Base-by-base conservation (phyloP, 805 yeast genomes). In the Starmerella roubikii region DNA sequence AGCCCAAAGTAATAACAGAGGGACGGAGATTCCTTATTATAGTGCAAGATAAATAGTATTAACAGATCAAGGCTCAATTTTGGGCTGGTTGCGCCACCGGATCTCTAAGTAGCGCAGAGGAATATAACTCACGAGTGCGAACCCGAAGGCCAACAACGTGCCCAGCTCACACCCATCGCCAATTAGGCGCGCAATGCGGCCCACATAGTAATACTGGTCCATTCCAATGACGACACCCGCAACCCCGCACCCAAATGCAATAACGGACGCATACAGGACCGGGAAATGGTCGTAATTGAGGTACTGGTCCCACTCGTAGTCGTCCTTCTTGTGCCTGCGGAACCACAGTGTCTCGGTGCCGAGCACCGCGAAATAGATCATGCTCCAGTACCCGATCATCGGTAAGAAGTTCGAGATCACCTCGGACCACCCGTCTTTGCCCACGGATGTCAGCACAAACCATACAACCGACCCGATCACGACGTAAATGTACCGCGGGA, bases 371-470 rank as follows among this genome's bases (percentile, higher is more conserved):
- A 77, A 72, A 56, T 83, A 84, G 61, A 83, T 80, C 41, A 86
- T 72, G 40, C 81, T 72, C 94, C 94, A 83, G 60, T 83, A 83
- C 2, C 93, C 93, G 42, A 83, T 71, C 94, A 83, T 83, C 9
- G 94, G 94, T 51, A 83, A 62, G 59, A 83, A 83, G 52, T 83
- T 83, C 10, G 83, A 74, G 48, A 83, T 62, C 43, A 84, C 81
- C 3, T 73, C 66, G 40, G 82, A 66, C 54, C 84, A 78, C 49
- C 76, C 75, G 54, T 77, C 62, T 50, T 78, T 68, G 10, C 94
- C 94, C 18, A 71, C 86, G 42, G 82, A 60, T 1, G 93, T 76
- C 54, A 83, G 70, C 3, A 78, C 72, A 45, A 80, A 62, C 51
- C 76, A 79, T 18, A 79, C 60, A 1, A 65, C 69, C 12, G 84